Evolutionary conservation across 768 basidiomycete species (phyloP), one percentile per base, ranked within the genome.

Genomic region (Suillus paluster): DNA sequence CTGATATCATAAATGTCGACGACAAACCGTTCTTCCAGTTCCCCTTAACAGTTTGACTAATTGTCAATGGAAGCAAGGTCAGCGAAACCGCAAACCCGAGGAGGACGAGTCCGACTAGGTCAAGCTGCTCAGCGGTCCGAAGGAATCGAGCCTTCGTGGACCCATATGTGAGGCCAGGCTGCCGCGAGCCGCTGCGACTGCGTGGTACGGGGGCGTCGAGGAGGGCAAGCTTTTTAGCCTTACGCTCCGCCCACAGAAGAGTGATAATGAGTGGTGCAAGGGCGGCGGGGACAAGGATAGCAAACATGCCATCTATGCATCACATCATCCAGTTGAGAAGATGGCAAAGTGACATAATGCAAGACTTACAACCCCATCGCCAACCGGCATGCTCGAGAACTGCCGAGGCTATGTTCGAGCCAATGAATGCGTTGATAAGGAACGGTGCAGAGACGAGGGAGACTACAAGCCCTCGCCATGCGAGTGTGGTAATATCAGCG

Each of bases 321-420:
- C 15, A 38, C 15, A 25, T 17, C 46, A 63, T 27, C 15, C 41
- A 39, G 30, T 30, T 58, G 15, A 48, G 48, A 45, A 21, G 27
- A 56, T 55, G 12, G 11, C 14, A 19, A 55, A 3, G 23, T 25
- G 17, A 25, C 12, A 39, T 33, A 19, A 61, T 30, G 30, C 38
- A 45, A 46, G 54, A 82, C 86, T 50, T 68, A 86, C 85, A 90
- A 36, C 88, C 88, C 88, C 88, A 89, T 71, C 88, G 73, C 88
- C 88, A 90, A 8, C 84, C 83, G 45, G 82, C 59, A 39, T 83
- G 75, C 62, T 75, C 75, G 25, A 81, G 66, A 33, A 82, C 71
- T 23, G 66, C 62, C 8, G 84, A 68, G n/a, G 84, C 79, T 53
- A 89, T 81, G 67, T 85, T 86, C n/a, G 84, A 77, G n/a, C 86